Percentiles rank a stretch among this genome's conserved stretches.
These are phyloP conservation scores for Dryadomyces quercus-mongolicae DNA, from an alignment of 2,329 filamentous ascomycete species.

Conservation along the genomic window DNA sequence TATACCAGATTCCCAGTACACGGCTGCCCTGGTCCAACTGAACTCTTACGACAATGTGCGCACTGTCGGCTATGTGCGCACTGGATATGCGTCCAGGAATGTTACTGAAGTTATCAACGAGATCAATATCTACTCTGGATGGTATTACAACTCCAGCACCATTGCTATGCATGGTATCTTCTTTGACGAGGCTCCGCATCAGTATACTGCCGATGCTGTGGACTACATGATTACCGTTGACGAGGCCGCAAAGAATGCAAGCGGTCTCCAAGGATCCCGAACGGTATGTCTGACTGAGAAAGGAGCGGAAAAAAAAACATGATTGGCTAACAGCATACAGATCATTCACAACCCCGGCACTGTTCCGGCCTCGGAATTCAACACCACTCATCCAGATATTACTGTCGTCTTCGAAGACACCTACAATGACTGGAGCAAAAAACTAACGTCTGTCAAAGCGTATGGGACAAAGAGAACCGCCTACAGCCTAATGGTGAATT, in stretches of 20 bases:
- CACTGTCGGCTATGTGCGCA: slow-evolving; percentile 6
- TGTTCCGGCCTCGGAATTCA: slow-evolving; percentile 1
- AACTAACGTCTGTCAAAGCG: not conserved
- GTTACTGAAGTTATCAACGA: slow-evolving; percentile 2
- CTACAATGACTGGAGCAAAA: not conserved
- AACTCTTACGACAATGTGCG: not conserved
- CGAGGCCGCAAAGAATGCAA: not conserved
- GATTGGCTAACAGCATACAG: not conserved
- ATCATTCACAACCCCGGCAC: slow-evolving; percentile 6
- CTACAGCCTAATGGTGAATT: slow-evolving; percentile 5
- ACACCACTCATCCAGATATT: not conserved
- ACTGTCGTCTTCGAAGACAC: slow-evolving; percentile 4
- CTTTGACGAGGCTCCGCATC: slow-evolving; percentile 5
- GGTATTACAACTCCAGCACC: not conserved
- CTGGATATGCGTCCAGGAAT: slow-evolving; percentile 4
- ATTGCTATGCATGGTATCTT: slow-evolving; percentile 6
- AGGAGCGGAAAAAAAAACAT: too few relatives aligned
- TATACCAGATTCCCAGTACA: not conserved
- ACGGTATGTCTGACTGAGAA: not conserved
- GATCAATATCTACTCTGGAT: slow-evolving; percentile 2
- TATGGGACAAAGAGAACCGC: not conserved
- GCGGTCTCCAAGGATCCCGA: not conserved
- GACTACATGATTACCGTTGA: not conserved
- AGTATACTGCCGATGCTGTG: slow-evolving; percentile 2
- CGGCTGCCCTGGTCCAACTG: not conserved